Evolutionary conservation across 805 yeast genomes (phyloP).

Genomic region (Cyberlindnera meyerae): DNA sequence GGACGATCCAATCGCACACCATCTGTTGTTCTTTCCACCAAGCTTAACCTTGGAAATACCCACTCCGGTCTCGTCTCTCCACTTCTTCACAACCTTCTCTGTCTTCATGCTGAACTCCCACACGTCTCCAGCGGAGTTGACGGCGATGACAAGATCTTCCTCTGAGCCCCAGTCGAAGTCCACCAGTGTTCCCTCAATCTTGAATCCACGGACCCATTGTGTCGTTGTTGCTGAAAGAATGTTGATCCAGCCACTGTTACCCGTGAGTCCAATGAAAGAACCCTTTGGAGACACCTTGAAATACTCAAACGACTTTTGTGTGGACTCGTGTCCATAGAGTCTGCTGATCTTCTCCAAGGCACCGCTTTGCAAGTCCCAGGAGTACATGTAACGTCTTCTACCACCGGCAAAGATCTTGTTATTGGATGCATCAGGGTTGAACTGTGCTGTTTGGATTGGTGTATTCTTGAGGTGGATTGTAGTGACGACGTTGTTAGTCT

Average conservation of each 20-base stretch:
- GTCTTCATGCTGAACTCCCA: constrained; percentile 72
- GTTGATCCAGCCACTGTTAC: constrained; percentile 90
- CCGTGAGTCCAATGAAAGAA: constrained; percentile 64
- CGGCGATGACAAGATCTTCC: constrained; percentile 45
- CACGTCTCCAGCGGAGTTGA: constrained; percentile 78
- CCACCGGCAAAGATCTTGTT: constrained; percentile 77
- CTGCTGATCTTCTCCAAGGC: constrained; percentile 79
- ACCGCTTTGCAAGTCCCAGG: constrained; percentile 80
- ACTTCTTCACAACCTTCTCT: constrained; percentile 52
- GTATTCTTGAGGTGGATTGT: constrained; percentile 73
- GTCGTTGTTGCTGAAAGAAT: constrained; percentile 71
- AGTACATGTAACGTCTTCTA: constrained; percentile 84
- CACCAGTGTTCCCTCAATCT: constrained; percentile 79
- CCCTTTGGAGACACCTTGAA: constrained; percentile 78
- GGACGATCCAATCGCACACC: constrained; percentile 84
- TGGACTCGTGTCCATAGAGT: constrained; percentile 84
- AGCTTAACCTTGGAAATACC: constrained; percentile 74
- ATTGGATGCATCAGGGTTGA: constrained; percentile 45
- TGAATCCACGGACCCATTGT: constrained; percentile 84
- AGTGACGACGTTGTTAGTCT: constrained; percentile 72
- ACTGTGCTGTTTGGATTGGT: constrained; percentile 75
- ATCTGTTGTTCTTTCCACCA: constrained; percentile 67
- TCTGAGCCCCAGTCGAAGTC: constrained; percentile 69
- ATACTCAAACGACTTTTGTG: constrained; percentile 83
- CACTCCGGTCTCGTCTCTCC: constrained; percentile 84